Evolutionary conservation across 2,329 filamentous ascomycete species (phyloP).

Genomic region (Fusarium oligoseptatum): DNA sequence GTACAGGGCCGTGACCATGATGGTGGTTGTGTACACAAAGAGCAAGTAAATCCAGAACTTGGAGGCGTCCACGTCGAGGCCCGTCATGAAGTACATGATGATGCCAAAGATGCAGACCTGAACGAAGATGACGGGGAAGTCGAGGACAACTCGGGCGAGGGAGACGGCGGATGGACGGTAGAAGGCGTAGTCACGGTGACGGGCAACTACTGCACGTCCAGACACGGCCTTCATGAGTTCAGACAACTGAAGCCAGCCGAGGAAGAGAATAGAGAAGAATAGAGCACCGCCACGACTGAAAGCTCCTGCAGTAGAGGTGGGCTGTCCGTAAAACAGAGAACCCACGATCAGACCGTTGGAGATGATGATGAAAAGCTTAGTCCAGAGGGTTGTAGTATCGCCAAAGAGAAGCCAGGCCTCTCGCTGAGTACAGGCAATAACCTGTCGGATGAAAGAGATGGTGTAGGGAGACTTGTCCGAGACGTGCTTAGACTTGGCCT

Average conservation of each 20-base stretch:
- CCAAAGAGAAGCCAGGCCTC: conserved; percentile 85
- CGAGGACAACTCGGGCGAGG: conserved; percentile 66
- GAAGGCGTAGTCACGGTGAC: conserved; percentile 63
- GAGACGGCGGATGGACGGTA: conserved; percentile 68
- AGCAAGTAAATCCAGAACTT: conserved; percentile 77
- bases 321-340: conserved; percentile 80
- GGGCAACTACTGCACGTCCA: conserved; percentile 71
- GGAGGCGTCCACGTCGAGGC: conserved; percentile 73
- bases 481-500: conserved; percentile 78
- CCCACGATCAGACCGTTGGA: conserved; percentile 81
- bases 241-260: conserved; percentile 77
- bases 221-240: conserved; percentile 84
- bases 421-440: conserved; percentile 75
- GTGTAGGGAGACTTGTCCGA: conserved; percentile 80
- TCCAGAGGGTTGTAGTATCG: conserved; percentile 80
- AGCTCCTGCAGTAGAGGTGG: conserved; percentile 70
- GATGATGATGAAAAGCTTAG: conserved; percentile 84
- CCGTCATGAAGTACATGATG: conserved; percentile 81
- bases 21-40: conserved; percentile 68
- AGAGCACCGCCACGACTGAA: conserved; percentile 65
- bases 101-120: conserved; percentile 78
- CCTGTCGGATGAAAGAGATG: conserved; percentile 79
- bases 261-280: conserved; percentile 66
- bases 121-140: conserved; percentile 71
- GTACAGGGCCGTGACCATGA: conserved; percentile 65